Evolutionary conservation across 2,329 filamentous ascomycete species (phyloP).

Genomic region (Pestalotiopsis fici): DNA sequence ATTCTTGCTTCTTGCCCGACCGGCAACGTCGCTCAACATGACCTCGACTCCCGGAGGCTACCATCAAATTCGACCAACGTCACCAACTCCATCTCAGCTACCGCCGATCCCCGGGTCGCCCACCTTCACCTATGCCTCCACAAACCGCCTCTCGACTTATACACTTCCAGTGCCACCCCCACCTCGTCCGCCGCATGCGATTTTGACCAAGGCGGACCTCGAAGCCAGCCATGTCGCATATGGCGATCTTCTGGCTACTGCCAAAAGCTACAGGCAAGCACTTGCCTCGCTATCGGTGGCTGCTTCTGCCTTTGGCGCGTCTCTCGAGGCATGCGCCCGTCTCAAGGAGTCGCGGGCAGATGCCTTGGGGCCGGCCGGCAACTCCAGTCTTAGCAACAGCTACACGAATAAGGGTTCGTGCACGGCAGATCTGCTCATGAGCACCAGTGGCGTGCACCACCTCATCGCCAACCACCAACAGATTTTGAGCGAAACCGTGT

Average conservation of each 20-base stretch:
- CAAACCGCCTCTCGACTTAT: conserved; percentile 60
- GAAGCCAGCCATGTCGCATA: conserved; percentile 64
- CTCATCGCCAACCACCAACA: conserved; percentile 71
- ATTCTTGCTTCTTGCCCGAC: not conserved
- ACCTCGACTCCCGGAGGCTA: not conserved
- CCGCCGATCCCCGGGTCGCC: conserved; percentile 65
- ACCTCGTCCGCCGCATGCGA: conserved; percentile 56
- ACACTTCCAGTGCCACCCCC: conserved; percentile 63
- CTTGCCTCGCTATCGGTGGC: conserved; percentile 62
- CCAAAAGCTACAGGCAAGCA: conserved; percentile 64
- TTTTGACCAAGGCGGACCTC: conserved; percentile 65
- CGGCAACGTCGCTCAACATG: not conserved
- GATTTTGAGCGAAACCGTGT: conserved; percentile 69
- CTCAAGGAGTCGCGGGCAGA: conserved; percentile 68
- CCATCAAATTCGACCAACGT: conserved; percentile 29
- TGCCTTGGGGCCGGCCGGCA: conserved; percentile 41
- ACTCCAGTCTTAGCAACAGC: conserved; percentile 43
- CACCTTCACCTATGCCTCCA: conserved; percentile 63
- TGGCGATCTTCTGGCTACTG: conserved; percentile 59
- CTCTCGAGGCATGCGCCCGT: conserved; percentile 68
- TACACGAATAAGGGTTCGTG: conserved; percentile 53
- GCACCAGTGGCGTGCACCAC: conserved; percentile 66
- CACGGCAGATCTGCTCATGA: conserved; percentile 64
- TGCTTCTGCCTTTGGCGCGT: conserved; percentile 64
- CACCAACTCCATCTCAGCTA: conserved; percentile 56